Percentiles rank a stretch among this genome's conserved stretches.
phyloP scores from a whole-genome alignment of 129 eudicot species.

The Logfia minima region DNA sequence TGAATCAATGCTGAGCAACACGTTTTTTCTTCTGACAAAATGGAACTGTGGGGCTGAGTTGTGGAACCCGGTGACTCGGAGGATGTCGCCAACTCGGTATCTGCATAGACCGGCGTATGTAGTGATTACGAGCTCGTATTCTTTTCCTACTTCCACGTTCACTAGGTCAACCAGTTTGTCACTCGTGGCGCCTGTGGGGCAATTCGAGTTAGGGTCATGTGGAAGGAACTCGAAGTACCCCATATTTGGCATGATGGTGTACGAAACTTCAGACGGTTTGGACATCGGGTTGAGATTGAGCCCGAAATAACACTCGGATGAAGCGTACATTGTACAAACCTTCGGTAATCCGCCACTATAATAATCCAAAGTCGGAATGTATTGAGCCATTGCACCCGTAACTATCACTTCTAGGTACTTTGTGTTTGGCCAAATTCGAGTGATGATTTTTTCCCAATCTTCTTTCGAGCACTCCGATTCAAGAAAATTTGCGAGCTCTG shows the following conservation, averaged over 20 bases:
- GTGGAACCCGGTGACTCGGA: conserved; percentile 90
- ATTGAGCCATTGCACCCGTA: conserved; percentile 97
- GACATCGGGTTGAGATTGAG: conserved; percentile 91
- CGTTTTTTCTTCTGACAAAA: conserved; percentile 81
- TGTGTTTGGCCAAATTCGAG: conserved; percentile 85
- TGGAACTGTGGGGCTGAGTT: conserved; percentile 91
- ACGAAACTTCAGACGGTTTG: conserved; percentile 79
- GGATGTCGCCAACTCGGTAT: conserved; percentile 94
- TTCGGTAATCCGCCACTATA: conserved; percentile 81
- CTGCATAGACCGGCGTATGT: conserved; percentile 87
- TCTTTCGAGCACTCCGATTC: conserved; percentile 54
- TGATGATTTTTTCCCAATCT: conserved; percentile 74
- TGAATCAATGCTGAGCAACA: conserved; percentile 73
- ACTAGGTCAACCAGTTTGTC: conserved; percentile 67
- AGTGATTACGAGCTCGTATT: conserved; percentile 86
- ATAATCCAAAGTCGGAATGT: conserved; percentile 76
- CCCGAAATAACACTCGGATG: conserved; percentile 91
- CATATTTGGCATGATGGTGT: conserved; percentile 99
- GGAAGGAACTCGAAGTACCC: conserved; percentile 92
- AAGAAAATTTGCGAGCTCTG: conserved; percentile 56
- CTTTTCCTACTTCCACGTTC: conserved; percentile 80
- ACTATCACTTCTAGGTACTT: conserved; percentile 88
- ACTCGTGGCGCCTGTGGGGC: conserved; percentile 34
- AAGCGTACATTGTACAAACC: conserved; percentile 95
- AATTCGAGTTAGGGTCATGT: conserved; percentile 46